Evolutionary conservation across 2,329 filamentous ascomycete genomes (phyloP), one percentile per base, ranked within the genome.

Genomic region (Talaromyces verruculosus): DNA sequence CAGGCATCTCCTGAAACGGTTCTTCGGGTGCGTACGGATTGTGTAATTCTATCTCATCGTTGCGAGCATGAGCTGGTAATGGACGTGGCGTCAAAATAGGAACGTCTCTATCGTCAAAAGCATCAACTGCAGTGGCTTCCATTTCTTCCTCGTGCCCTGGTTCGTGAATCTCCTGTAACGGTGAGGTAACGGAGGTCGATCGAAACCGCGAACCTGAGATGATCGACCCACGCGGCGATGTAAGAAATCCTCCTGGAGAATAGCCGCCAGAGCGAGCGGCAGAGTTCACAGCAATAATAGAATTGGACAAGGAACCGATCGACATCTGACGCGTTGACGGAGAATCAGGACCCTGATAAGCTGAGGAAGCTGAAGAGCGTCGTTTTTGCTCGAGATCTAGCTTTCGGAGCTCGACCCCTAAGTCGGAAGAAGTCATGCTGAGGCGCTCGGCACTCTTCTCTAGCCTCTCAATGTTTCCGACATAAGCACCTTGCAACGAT

Each of bases 401-500:
- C 67, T 78, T 80, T 65, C 78, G 78, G 57, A 83, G 75, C 68
- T 82, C 81, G 55, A 76, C 75, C 43, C 76, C 78, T 57, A 83
- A 78, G 70, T 83, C 81, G 43, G 74, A 69, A 6, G 81, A 80
- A 64, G 76, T 79, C 69, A 78, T 76, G 71, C 81, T 84, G 66
- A 84, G 72, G 39, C 79, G 78, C 71, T 83, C 82, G 17, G 82
- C 82, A 68, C 78, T 82, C 68, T 78, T 75, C 69, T 84, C 82
- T 69, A 84, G 69, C 51, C 82, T 75, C 70, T 82, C 81, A 64
- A 84, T 79, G 77, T 84, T 83, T 67, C 79, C 79, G 35, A 79
- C 71, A 67, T 84, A 83, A 30, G 82, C 82, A 49, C 82, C 82
- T 74, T 84, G 82, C 65, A 83, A 68, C 39, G 82, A 80, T 67